Base-by-base conservation (phyloP, 2,329 filamentous ascomycete genomes). In the Diaporthe longicolla region DNA sequence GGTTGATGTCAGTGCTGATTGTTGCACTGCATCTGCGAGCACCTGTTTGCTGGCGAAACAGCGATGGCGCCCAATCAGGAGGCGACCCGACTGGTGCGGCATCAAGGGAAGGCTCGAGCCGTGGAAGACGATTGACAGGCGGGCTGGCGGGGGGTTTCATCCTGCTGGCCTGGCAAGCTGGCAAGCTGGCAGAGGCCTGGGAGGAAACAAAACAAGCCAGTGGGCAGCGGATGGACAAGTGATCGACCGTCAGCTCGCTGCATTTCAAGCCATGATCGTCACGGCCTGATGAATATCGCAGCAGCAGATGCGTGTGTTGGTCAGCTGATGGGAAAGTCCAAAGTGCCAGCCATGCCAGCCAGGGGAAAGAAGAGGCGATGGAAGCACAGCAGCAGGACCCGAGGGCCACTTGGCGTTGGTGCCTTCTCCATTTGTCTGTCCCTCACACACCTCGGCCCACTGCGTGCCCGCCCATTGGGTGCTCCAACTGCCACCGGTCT, bases 1-100 rank as follows among this genome's bases (percentile, higher is more conserved):
- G 54, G 17, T 10, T 58, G 32, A 8, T 37, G 32, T 29, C 58
- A 40, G 21, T 35, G 40, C 32, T 37, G 19, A 29, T 19, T 52
- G 70, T 73, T 70, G 70, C 73, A 74, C 73, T n/a, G 24, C 70
- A 37, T 69, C 35, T 70, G 57, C 63, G 61, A 43, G 69, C 72
- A 71, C 24, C 45, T 65, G 70, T 69, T 63, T 50, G 50, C 45
- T 70, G 58, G 65, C 52, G 48, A 40, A 68, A 54, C 63, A 32
- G 52, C 48, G 32, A 40, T 37, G 63, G 45, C 45, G 63, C 32
- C 63, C 63, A 52, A 66, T 66, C 21, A 66, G 45, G 32, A 50
- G 29, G 21, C 21, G 45, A 26, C 21, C 43, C 29, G 61, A 52
- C 43, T 66, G 63, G 63, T 66, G 63, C 63, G 63, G 63, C 63